Conservation (phyloP, 768 basidiomycete species). For the Kwoniella bestiolae region DNA sequence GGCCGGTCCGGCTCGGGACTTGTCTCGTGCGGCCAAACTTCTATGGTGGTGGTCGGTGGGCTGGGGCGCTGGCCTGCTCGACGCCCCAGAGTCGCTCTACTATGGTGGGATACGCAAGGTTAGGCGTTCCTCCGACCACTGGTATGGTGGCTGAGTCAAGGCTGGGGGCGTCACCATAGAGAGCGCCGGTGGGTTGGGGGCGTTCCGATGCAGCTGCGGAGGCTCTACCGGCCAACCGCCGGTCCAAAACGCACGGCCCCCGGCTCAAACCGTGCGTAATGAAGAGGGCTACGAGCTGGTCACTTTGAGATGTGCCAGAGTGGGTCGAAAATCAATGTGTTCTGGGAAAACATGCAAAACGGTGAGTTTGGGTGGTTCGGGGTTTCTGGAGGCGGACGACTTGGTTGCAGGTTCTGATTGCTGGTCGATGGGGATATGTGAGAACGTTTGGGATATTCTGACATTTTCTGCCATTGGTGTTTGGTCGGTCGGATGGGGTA, state of each 20-base stretch:
- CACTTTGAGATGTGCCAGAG: background rate
- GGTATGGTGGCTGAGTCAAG: background rate
- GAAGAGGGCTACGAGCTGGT: background rate
- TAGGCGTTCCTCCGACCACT: background rate
- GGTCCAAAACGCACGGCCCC: constrained; percentile 1
- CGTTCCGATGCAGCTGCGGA: background rate
- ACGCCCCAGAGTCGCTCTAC: background rate
- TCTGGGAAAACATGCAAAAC: background rate
- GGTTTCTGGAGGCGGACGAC: background rate
- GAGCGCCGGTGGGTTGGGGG: background rate
- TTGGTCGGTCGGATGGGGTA: constrained; percentile 3
- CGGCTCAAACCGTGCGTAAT: constrained; percentile 8
- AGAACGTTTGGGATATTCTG: background rate
- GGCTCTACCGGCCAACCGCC: background rate
- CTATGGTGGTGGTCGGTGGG: background rate
- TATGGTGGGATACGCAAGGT: background rate
- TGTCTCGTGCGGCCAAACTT: background rate
- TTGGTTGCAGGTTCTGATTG: background rate
- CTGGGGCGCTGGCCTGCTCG: background rate
- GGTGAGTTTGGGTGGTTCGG: background rate
- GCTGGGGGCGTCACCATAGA: background rate
- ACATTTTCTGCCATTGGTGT: background rate
- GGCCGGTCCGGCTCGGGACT: too few species aligned
- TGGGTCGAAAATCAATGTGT: constrained; percentile 5
- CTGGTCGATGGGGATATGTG: background rate